Evolutionary conservation across 2,329 filamentous ascomycete species (phyloP).

Genomic region (Diaporthe nobilis): DNA sequence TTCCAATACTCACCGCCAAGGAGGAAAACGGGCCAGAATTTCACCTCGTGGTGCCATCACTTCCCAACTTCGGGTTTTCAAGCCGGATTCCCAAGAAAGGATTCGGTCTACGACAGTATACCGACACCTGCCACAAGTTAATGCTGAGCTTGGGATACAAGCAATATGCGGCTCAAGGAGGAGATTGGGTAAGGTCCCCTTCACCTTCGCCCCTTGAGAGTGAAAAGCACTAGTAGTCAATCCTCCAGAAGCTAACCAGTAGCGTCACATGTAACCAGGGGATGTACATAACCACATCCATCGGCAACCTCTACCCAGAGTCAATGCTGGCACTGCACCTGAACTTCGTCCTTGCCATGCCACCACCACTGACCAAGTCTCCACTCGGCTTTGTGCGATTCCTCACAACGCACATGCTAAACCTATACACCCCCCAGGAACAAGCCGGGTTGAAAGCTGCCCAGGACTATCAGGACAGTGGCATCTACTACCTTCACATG

Average conservation of each 20-base stretch:
- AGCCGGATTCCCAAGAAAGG: conserved; percentile 49
- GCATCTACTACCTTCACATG: conserved; percentile 5
- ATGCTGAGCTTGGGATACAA: conserved; percentile 58
- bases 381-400: conserved; percentile 15
- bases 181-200: conserved; percentile 71
- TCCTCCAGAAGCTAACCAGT: no score
- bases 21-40: conserved; percentile 53
- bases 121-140: conserved; percentile 52
- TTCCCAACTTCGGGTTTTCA: conserved; percentile 59
- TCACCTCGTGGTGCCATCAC: conserved; percentile 61
- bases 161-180: conserved; percentile 68
- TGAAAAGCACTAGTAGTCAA: no score
- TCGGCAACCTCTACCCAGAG: conserved; percentile 12
- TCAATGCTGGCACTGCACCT: conserved; percentile 9
- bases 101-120: conserved; percentile 50
- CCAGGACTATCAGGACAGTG: not conserved
- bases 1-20: conserved; percentile 51
- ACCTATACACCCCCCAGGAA: conserved; percentile 10
- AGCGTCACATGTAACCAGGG: not conserved
- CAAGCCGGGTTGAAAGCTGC: conserved; percentile 12
- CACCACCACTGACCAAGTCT: conserved; percentile 7
- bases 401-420: conserved; percentile 18
- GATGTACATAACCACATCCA: conserved; percentile 23
- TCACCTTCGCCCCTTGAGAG: no score
- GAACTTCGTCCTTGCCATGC: conserved; percentile 23